phyloP scores from a whole-genome alignment of 2,329 filamentous ascomycete species.

The Purpureocillium takamizusanense region DNA sequence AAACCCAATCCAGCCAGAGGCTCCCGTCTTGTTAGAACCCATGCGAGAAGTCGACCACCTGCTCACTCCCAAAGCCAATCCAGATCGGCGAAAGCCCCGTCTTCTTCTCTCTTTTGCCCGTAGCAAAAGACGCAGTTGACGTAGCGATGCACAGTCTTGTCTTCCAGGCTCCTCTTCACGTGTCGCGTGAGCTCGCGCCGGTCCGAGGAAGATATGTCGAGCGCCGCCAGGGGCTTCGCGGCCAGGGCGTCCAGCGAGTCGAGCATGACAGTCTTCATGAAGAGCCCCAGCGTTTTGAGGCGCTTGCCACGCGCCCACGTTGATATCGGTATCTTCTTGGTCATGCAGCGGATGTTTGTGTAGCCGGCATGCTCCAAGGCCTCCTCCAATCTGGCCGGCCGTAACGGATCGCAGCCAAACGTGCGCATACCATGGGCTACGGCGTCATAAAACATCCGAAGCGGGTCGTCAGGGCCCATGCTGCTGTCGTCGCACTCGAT shows the following conservation, averaged over 20 bases:
- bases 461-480: constrained; percentile 29
- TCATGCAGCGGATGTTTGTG: constrained; percentile 29
- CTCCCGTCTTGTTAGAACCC: too few species aligned
- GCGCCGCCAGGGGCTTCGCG: constrained; percentile 29
- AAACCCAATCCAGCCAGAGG: too few species aligned
- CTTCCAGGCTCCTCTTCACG: constrained; percentile 23
- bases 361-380: constrained; percentile 33
- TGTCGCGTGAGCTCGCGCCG: constrained; percentile 21
- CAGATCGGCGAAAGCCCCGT: background rate
- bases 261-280: constrained; percentile 32
- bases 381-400: constrained; percentile 21
- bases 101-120: constrained; percentile 27
- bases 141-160: constrained; percentile 30
- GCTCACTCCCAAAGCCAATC: too few species aligned
- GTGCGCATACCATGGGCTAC: constrained; percentile 20
- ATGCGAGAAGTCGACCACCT: too few species aligned
- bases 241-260: constrained; percentile 33
- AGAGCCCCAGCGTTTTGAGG: constrained; percentile 30
- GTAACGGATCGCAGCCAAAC: constrained; percentile 30
- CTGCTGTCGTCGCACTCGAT: constrained; percentile 34
- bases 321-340: constrained; percentile 36
- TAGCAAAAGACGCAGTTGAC: constrained; percentile 32
- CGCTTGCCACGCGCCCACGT: constrained; percentile 32
- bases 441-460: constrained; percentile 23
- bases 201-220: constrained; percentile 24